Evolutionary conservation across 331 rosid species (phyloP), one percentile per base, ranked within the genome.

Genomic region (Ulmus americana): DNA sequence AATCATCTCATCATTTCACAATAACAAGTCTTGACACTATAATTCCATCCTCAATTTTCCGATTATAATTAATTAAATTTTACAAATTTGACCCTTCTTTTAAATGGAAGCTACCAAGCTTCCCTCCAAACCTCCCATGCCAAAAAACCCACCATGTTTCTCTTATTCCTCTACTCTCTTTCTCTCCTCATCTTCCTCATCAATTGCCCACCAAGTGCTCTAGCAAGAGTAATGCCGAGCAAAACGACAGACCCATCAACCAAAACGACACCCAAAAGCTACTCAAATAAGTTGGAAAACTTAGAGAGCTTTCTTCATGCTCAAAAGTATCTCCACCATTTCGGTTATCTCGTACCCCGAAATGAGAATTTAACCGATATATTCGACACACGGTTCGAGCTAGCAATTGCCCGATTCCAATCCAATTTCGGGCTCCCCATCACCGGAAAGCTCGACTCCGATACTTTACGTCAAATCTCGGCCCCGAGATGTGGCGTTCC

Each of bases 401-500:
- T 47, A 2, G 86, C 82, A 0, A 20, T 85, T 0, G 28, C 53
- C 5, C 74, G 28, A 8, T 85, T 75, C 77, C 91, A 85, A 51
- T 49, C 7, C 8, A 80, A 76, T 1, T 82, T 82, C 63, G 88
- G 86, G 3, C 88, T 85, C 40, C 65, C 66, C 16, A 73, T 74
- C 18, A 75, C 88, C 0, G 91, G 86, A 0, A 73, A 71, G 78
- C 86, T 85, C 49, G 85, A 85, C 60, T 56, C 61, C 11, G 22
- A 62, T 39, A 85, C 87, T 0, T 46, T 82, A 10, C 64, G 76
- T 35, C 79, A 80, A 47, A 75, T 86, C 14, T 43, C 59, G 15
- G 70, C 79, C 3, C 85, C 89, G 11, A 77, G 89, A 68, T 83
- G 87, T 18, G 84, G 95, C 28, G 76, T 73, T 11, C 73, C 74